These are phyloP conservation scores for Glycine latifolia DNA, from an alignment of 306 rosid species.

Conservation along the genomic window DNA sequence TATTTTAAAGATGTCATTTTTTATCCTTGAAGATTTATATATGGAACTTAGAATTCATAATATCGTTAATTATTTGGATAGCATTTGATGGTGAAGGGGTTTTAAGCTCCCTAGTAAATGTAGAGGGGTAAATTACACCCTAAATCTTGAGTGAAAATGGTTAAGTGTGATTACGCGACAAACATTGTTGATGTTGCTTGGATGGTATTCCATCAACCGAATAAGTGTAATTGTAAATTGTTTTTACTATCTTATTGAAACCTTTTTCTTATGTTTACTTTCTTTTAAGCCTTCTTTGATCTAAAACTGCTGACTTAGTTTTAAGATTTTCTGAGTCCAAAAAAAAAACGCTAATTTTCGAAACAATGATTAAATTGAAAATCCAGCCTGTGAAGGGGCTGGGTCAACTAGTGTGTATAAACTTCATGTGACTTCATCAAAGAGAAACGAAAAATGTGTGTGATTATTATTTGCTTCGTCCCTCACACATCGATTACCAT, in stretches of 20 bases:
- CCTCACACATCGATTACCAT: neutral
- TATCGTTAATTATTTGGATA: neutral
- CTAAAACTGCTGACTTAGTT: neutral
- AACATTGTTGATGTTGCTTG: neutral
- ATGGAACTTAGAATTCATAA: neutral
- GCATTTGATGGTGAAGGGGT: neutral
- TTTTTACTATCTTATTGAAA: too few species aligned
- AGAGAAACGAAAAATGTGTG: slow-evolving; percentile 20
- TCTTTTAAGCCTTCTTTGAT: neutral
- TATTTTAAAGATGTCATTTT: neutral
- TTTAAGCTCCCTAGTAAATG: neutral
- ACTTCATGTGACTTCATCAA: neutral
- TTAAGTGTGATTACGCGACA: neutral
- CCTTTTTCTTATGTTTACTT: too few species aligned
- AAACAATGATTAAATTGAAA: too few species aligned
- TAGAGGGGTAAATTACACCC: neutral
- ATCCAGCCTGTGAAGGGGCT: neutral
- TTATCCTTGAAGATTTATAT: neutral
- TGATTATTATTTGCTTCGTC: neutral
- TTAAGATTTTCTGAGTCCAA: neutral
- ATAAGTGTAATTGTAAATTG: neutral
- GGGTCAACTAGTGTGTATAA: neutral
- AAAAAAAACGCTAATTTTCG: neutral
- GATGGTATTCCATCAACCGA: neutral
- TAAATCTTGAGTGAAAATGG: neutral